Conservation (phyloP, 2,329 filamentous ascomycete species). For the Cercospora sesami region DNA sequence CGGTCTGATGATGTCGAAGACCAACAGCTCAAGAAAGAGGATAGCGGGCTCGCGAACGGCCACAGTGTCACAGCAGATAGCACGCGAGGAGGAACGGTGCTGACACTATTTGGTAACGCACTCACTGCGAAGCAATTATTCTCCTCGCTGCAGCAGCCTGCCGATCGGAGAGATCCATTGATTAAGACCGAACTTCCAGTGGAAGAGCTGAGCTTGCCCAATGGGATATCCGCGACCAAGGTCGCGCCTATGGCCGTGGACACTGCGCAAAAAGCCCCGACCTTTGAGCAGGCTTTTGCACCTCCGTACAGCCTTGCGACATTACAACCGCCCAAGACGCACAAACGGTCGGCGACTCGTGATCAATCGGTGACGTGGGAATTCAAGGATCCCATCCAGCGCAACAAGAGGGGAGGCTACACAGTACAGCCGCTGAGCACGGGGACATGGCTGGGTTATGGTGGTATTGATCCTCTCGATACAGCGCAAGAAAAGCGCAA, state of each 20-base stretch:
- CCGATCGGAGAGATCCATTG: constrained; percentile 12
- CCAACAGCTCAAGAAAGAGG: constrained; percentile 25
- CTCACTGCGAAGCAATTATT: constrained; percentile 76
- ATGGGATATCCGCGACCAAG: constrained; percentile 69
- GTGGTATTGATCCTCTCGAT: constrained; percentile 46
- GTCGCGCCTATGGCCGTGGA: constrained; percentile 57
- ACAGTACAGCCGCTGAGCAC: constrained; percentile 65
- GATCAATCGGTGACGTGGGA: constrained; percentile 53
- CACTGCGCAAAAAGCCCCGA: constrained; percentile 54
- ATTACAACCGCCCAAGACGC: constrained; percentile 66
- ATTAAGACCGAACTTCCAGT: constrained; percentile 46
- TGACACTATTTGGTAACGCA: constrained; percentile 76
- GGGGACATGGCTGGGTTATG: constrained; percentile 65
- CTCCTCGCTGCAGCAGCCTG: constrained; percentile 68
- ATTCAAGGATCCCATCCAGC: constrained; percentile 36
- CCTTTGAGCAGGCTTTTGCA: constrained; percentile 73
- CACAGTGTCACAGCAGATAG: constrained; percentile 9
- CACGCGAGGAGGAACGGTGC: constrained; percentile 56
- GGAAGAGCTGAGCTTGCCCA: constrained; percentile 67
- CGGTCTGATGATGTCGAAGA: constrained; percentile 18
- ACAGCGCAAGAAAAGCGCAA: constrained; percentile 61
- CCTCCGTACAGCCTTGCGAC: constrained; percentile 64
- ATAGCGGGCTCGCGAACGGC: constrained; percentile 19
- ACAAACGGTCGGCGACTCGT: constrained; percentile 66
- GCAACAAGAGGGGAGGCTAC: constrained; percentile 55